Evolutionary conservation across 257 asterid genomes (phyloP).

Genomic region (Plectranthus barbatus): DNA sequence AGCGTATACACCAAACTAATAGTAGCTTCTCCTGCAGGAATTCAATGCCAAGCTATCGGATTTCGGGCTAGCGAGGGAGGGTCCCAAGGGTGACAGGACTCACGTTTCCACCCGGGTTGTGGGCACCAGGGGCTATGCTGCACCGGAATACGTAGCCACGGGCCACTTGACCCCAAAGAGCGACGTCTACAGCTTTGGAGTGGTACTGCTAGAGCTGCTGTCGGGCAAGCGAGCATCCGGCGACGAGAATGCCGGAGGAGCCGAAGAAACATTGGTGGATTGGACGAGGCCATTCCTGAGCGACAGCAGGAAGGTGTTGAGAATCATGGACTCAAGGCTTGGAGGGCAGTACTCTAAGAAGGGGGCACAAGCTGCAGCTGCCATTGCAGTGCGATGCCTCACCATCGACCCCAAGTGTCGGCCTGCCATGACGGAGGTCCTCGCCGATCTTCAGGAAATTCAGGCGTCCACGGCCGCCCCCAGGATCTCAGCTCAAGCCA

Average conservation of each 20-base stretch:
- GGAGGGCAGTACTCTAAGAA: conserved; percentile 53
- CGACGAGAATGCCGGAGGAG: conserved; percentile 45
- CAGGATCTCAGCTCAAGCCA: not conserved
- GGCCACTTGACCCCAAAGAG: conserved; percentile 48
- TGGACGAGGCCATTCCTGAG: conserved; percentile 48
- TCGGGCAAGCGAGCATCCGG: conserved; percentile 52
- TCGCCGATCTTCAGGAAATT: conserved; percentile 26
- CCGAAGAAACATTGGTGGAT: conserved; percentile 42
- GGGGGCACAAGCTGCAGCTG: conserved; percentile 39
- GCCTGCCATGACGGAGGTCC: conserved; percentile 39
- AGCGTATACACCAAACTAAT: not conserved
- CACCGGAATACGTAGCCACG: conserved; percentile 52
- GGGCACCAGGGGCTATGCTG: conserved; percentile 54
- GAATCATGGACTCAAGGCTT: conserved; percentile 50
- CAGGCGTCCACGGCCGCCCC: conserved; percentile 14
- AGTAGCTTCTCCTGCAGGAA: conserved; percentile 20
- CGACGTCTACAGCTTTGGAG: conserved; percentile 50
- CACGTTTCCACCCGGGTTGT: conserved; percentile 51
- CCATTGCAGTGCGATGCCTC: conserved; percentile 36
- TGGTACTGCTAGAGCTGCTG: conserved; percentile 41
- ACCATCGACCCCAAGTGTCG: conserved; percentile 30
- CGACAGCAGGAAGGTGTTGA: conserved; percentile 38
- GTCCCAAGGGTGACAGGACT: conserved; percentile 45
- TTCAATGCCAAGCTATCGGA: conserved; percentile 52
- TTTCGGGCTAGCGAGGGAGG: conserved; percentile 51